Evolutionary conservation across 106 monocot genomes (phyloP), one percentile per base, ranked within the genome.

Genomic region (Apostasia shenzhenica): DNA sequence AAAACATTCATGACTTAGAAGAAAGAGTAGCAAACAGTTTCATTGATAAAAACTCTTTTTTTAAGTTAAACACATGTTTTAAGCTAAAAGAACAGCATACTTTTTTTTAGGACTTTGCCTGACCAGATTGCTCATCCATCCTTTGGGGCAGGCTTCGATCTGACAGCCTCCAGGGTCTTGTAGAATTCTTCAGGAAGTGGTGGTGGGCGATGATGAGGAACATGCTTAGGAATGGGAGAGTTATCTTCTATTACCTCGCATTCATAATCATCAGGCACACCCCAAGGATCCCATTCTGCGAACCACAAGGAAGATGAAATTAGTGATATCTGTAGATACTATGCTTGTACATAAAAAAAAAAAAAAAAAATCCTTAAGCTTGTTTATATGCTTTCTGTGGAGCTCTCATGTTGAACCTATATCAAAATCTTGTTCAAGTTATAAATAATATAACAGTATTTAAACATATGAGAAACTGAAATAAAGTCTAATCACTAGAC

Each of bases 271-370:
- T 88, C 91, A 60, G 91, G 91, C 67, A 95, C 87, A 76, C 88
- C 94, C 94, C 94, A 91, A n/a, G 87, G 85, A 61, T 95, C 86
- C 94, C 94, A 95, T 51, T 95, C 94, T 95, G 79, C 80, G 82
- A 45, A 54, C 14, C 55, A 74, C n/a, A 4, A 3, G 55, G 37
- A 42, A 68, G 7, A 51, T 41, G n/a, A 61, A 61, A 72, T 38
- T 56, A 13, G 26, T 26, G 26, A 26, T 26, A 26, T 26, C 26
- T 26, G 26, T 26, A 26, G 26, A 26, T 26, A 26, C 26, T 26
- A 26, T 26, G 26, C 41, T 63, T 39, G 46, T 14, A 62, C 72
- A 72, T 26, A 26, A 26, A 26, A 26, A 26, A 26, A 26, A 26
- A 26, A 26, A 26, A 26, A 26, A 26, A 26, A 26, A 26, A 26